Percentiles rank a stretch among this genome's conserved stretches.
Evolutionary conservation across 208 protist species (phyloP).

Genomic region (Angomonas deanei): DNA sequence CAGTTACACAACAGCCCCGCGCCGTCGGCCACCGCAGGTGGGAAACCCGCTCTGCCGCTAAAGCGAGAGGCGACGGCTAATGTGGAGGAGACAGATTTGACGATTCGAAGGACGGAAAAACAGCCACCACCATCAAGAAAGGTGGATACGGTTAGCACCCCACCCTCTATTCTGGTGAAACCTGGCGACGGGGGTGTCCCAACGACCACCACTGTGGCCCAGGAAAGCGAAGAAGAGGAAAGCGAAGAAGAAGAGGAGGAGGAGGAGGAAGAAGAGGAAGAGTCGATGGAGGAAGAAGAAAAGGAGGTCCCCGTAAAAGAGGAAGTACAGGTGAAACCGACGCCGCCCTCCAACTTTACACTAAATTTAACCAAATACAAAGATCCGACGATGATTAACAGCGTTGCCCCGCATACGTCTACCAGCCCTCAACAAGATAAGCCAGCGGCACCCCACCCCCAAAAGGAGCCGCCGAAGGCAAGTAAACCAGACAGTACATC

Average conservation of each 20-base stretch:
- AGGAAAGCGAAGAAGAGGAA: slow-evolving; percentile 19
- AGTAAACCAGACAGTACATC: too few relatives aligned
- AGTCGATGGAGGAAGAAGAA: slow-evolving; percentile 4
- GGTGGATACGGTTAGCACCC: too few relatives aligned
- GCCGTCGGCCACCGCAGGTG: not conserved
- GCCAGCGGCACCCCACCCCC: too few relatives aligned
- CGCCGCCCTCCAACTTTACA: not conserved
- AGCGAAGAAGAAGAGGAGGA: slow-evolving; percentile 29
- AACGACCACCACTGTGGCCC: not conserved
- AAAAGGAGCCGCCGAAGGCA: too few relatives aligned
- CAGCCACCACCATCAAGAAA: too few relatives aligned
- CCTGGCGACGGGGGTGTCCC: not conserved
- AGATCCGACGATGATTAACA: not conserved
- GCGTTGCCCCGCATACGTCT: not conserved
- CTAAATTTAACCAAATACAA: not conserved
- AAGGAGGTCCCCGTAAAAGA: not conserved
- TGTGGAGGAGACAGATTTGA: too few relatives aligned
- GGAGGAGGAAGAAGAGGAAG: slow-evolving; percentile 22
- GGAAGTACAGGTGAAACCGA: not conserved
- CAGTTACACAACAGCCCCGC: not conserved
- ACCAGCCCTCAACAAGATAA: not conserved
- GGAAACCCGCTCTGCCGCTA: not conserved
- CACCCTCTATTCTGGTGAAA: too few relatives aligned
- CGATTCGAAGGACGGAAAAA: too few relatives aligned
- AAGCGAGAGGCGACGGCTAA: too few relatives aligned